Base-by-base conservation (phyloP, 2,329 filamentous ascomycete genomes). In the Penicillium concentricum region DNA sequence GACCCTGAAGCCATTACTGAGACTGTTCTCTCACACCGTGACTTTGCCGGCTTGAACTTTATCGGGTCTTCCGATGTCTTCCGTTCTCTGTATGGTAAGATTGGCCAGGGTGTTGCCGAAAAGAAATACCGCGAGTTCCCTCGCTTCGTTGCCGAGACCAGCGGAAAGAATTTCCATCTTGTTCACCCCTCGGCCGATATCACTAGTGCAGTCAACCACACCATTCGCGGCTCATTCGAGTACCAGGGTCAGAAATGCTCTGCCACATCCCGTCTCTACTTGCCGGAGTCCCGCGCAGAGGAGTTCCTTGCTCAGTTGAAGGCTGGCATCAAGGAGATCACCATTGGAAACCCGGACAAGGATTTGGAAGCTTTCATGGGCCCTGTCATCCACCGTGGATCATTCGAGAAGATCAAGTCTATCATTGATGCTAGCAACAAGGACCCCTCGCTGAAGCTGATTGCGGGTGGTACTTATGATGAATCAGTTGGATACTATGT, bases 41-140 rank as follows among this genome's bases (percentile, higher is more conserved):
- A 95, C 61, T 93, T 97, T 67, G 88, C 91, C 4, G 88, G 89
- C 6, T 84, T 97, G 35, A 91, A 96, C 79, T 97, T 91, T 80
- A 96, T 91, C 0, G 92, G 92, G 56, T 93, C 89, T 74, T 96
- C 92, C 0, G 87, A 87, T 46, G 90, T 97, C 32, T 96, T 97
- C 85, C 87, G 91, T 58, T 85, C 86, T 66, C 80, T 97, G n/a
- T 96, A 92, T 71, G 89, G 89, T 18, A 84, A 88, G 71, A 95
- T 97, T 66, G 90, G 90, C 13, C 79, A 84, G 59, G 90, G 88
- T 42, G 87, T 94, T 13, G 88, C 88, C 7, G 86, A 91, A 66
- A 90, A 89, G 58, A 87, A 83, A 51, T 97, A 95, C 77, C 81
- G 81, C 58, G 86, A 88, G 60, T 96, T 96, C 77, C 91, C 91